Evolutionary conservation across 140 eudicot genomes (phyloP), one percentile per base, ranked within the genome.

Genomic region (Oenanthe javanica): DNA sequence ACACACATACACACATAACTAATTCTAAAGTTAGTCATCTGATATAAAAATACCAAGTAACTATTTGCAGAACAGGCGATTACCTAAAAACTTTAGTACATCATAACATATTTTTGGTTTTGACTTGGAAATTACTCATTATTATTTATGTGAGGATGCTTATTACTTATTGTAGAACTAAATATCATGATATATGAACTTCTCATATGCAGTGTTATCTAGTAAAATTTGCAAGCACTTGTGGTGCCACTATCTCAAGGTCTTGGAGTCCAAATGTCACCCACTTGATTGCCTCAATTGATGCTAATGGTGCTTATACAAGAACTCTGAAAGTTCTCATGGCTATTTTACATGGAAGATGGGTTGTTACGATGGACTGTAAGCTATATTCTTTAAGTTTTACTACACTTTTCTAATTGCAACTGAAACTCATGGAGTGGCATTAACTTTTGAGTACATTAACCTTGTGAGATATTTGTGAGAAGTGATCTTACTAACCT

Each of bases 251-350:
- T 27, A 91, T 92, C 72, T 77, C 83, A 23, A 90, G 86, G 86
- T 83, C 63, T 76, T 92, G 95, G 90, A 87, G 79, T 42, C 88
- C 93, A 38, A 84, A 86, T 83, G 97, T 95, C 48, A 95, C 97
- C 48, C 99, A 95, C 79, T 93, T 95, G 19, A 88, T 95, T 79
- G 97, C 99, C 23, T 87, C 93, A 25, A 87, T 86, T 38, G 90
- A 92, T 90, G 87, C 84, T 83, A 86, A 81, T 42, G 98, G 98
- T 59, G 96, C 97, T 66, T 92, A 89, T 81, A 84, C 89, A 75
- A 84, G 98, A 79, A 94, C 98, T 63, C 71, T 86, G n/a, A 94
- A 92, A 83, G 91, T 94, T 85, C 90, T 94, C 49, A 90, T 92
- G 97, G 99, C 93, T 19, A 89, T 95, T 84, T 80, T 95, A 84